These are phyloP conservation scores for Periconia digitata DNA, from an alignment of 2,329 filamentous ascomycete genomes.

Conservation along the genomic window DNA sequence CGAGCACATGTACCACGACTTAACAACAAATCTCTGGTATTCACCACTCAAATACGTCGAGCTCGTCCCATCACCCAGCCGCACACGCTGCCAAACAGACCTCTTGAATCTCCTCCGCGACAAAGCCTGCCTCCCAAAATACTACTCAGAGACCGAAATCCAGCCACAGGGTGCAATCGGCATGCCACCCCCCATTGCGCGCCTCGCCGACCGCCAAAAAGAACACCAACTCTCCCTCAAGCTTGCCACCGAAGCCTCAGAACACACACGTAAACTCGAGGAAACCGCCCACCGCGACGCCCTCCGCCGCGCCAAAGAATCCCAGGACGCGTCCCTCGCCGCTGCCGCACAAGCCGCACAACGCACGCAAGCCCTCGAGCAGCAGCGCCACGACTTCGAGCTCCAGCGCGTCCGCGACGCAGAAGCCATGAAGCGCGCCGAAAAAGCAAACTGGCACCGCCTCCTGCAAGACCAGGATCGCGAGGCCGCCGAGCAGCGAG, in stretches of 20 bases:
- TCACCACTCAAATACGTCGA: constrained; percentile 66
- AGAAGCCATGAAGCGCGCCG: constrained; percentile 33
- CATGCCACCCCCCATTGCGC: constrained; percentile 27
- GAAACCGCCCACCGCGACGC: constrained; percentile 31
- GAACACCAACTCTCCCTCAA: constrained; percentile 31
- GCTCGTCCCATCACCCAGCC: constrained; percentile 22
- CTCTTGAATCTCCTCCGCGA: constrained; percentile 35
- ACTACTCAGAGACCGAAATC: constrained; percentile 40
- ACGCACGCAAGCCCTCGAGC: constrained; percentile 26
- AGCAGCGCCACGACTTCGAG: constrained; percentile 35
- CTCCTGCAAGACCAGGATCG: constrained; percentile 32
- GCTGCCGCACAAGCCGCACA: constrained; percentile 19
- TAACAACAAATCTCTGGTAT: constrained; percentile 57
- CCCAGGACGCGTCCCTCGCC: constrained; percentile 26
- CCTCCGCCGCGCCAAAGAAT: constrained; percentile 29
- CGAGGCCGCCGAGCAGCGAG: constrained; percentile 22
- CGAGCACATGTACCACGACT: constrained; percentile 47
- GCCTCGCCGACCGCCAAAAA: constrained; percentile 34
- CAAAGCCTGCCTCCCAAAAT: constrained; percentile 36
- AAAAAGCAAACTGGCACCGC: constrained; percentile 33
- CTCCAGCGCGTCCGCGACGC: constrained; percentile 32
- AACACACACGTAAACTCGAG: constrained; percentile 30
- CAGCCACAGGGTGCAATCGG: constrained; percentile 41
- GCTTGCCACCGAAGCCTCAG: constrained; percentile 29
- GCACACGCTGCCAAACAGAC: constrained; percentile 17